Evolutionary conservation across 306 rosid genomes (phyloP), one percentile per base, ranked within the genome.

Genomic region (Potentilla sterilis): DNA sequence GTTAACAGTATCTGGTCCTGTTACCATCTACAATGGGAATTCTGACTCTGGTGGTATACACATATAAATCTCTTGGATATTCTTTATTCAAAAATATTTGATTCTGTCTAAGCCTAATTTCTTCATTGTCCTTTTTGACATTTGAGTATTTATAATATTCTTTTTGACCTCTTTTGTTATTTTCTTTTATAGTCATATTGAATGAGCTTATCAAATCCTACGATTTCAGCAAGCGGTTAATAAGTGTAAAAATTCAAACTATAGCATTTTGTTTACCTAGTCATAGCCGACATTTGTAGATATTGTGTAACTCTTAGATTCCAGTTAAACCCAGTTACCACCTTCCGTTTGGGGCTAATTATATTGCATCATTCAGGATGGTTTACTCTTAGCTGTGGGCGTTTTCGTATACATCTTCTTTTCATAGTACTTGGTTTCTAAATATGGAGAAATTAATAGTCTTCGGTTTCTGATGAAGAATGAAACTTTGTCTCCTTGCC

Each of bases 1-100:
- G 86, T 66, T 92, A 82, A 67, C 91, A 21, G 70, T 82, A 51
- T 80, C 96, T 35, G 88, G 82, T 57, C 92, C 94, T 75, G 88
- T 87, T 54, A 85, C 87, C 9, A 78, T 90, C 79, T 87, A 73
- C 73, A 86, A 92, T 81, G 91, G 79, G 28, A 83, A 76, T 64
- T 78, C 89, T 64, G 57, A 88, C 48, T 87, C 87, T 28, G 22
- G 77, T 73, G 93, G 97, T 90, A 85, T 40, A 83, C 62, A 62
- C 66, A 46, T 70, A n/a, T 67, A 67, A 64, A 75, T 66, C 51
- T 70, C 49, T 61, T 70, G 64, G 59, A 52, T 69, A 32, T 68
- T 78, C 13, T 34, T 7, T 35, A 32, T 32, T 14, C 1, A 32
- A 61, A 54, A 32, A 32, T 12, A 28, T 16, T 61, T 13, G 18